Evolutionary conservation across 139 green algal species (phyloP).

Genomic region (Edaphochlamys debaryana): DNA sequence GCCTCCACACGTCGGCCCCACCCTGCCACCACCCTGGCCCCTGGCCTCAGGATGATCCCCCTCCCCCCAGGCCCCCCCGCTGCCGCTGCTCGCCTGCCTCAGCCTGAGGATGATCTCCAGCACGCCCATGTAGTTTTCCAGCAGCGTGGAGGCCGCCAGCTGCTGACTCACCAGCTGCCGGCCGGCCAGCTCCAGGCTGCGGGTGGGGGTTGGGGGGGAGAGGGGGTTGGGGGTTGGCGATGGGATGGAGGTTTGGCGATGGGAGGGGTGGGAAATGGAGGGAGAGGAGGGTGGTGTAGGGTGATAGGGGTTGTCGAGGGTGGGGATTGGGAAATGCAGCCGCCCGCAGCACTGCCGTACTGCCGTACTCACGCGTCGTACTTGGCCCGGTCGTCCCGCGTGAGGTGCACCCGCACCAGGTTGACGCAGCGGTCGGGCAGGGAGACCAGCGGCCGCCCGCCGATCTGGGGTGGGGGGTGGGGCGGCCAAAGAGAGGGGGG

Average conservation of each 20-base stretch:
- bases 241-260: too few species aligned
- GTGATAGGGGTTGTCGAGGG: too few species aligned
- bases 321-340: too few species aligned
- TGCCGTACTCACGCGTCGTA: slow-evolving; percentile 50
- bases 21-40: too few species aligned
- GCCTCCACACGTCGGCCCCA: too few species aligned
- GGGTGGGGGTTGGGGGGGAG: too few species aligned
- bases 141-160: slow-evolving; percentile 49
- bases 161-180: slow-evolving; percentile 48
- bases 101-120: slow-evolving; percentile 72
- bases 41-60: neutral
- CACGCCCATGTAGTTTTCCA: slow-evolving; percentile 71
- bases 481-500: too few species aligned
- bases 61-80: too few species aligned
- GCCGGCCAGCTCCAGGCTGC: slow-evolving; percentile 47
- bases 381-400: slow-evolving; percentile 37
- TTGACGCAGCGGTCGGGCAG: slow-evolving; percentile 61
- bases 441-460: slow-evolving; percentile 59
- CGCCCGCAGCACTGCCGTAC: too few species aligned
- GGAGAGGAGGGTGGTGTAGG: too few species aligned
- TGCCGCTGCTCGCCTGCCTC: slow-evolving; percentile 49
- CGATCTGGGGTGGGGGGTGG: slow-evolving; percentile 7
- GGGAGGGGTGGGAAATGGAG: neutral
- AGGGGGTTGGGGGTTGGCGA: too few species aligned
- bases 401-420: slow-evolving; percentile 60